Percentiles rank a stretch among this genome's conserved stretches.
These are phyloP conservation scores for Colletotrichum siamense DNA, from an alignment of 2,329 filamentous ascomycete species.

Conservation along the genomic window DNA sequence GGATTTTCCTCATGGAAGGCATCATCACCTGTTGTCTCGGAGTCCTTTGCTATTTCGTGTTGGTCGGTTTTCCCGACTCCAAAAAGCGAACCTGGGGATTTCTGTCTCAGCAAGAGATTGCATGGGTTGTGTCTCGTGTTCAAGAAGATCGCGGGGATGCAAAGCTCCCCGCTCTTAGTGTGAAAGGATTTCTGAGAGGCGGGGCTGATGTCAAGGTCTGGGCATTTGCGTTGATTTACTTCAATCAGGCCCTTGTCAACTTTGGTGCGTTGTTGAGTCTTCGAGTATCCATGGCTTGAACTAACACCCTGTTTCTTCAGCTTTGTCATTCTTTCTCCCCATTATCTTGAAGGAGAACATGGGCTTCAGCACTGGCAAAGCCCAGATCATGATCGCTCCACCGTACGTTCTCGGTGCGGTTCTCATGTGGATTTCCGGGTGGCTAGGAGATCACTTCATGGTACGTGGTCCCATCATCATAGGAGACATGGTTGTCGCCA, in stretches of 20 bases:
- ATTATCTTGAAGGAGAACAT: conserved; percentile 53
- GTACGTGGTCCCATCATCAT: conserved; percentile 73
- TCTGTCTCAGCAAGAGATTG: conserved; percentile 68
- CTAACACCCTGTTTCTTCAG: conserved; percentile 41
- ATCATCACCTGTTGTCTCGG: conserved; percentile 49
- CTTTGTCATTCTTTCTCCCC: conserved; percentile 61
- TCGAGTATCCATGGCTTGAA: neutral
- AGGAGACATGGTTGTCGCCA: conserved; percentile 60
- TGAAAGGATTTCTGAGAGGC: conserved; percentile 71
- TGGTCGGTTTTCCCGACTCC: conserved; percentile 80
- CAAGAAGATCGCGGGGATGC: conserved; percentile 68
- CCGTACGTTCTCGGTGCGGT: conserved; percentile 66
- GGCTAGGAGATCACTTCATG: conserved; percentile 67
- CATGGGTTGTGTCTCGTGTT: conserved; percentile 71
- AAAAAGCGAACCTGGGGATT: conserved; percentile 57
- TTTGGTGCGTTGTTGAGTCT: neutral
- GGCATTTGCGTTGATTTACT: conserved; percentile 48
- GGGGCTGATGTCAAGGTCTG: conserved; percentile 79
- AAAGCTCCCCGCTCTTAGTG: conserved; percentile 71
- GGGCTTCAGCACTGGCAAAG: conserved; percentile 33
- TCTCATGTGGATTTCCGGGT: conserved; percentile 67
- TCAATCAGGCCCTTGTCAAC: conserved; percentile 23
- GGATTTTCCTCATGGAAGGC: conserved; percentile 72
- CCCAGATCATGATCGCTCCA: conserved; percentile 63
- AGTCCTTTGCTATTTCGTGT: conserved; percentile 59